phyloP scores from a whole-genome alignment of 768 basidiomycete genomes.

The Tephrocybe rancida region DNA sequence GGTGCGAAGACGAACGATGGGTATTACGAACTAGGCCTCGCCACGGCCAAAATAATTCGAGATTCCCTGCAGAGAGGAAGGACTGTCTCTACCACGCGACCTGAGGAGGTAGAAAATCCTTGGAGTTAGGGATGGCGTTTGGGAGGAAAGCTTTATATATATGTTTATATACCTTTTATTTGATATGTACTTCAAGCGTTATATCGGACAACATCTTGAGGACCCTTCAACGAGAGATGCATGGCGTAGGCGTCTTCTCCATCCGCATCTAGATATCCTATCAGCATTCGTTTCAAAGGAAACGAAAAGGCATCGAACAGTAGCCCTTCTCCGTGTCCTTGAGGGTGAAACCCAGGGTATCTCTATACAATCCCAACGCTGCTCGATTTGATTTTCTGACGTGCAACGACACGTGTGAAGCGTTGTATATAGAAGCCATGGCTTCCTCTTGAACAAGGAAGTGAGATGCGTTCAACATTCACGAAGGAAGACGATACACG shows the following conservation, averaged over 20 bases:
- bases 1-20: conserved; percentile 80
- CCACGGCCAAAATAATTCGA: conserved; percentile 61
- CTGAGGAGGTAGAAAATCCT: neutral
- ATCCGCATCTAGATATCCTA: conserved; percentile 70
- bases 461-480: neutral
- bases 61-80: conserved; percentile 47
- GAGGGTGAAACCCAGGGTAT: conserved; percentile 89
- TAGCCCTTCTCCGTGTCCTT: conserved; percentile 90
- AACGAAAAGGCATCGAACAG: conserved; percentile 51
- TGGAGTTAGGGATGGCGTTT: neutral
- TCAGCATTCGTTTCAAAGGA: neutral
- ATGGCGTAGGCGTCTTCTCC: conserved; percentile 95
- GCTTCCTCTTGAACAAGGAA: conserved; percentile 67
- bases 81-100: conserved; percentile 8
- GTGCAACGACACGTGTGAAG: conserved; percentile 88
- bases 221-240: conserved; percentile 60
- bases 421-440: conserved; percentile 86
- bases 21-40: conserved; percentile 83
- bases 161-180: neutral
- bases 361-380: conserved; percentile 84
- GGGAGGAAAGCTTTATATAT: neutral
- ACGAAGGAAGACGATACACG: conserved; percentile 28
- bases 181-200: neutral
- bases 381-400: conserved; percentile 96
- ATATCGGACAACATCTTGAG: neutral